Evolutionary conservation across 2,329 filamentous ascomycete genomes (phyloP).

Genomic region (Cordyceps cateniannulata): DNA sequence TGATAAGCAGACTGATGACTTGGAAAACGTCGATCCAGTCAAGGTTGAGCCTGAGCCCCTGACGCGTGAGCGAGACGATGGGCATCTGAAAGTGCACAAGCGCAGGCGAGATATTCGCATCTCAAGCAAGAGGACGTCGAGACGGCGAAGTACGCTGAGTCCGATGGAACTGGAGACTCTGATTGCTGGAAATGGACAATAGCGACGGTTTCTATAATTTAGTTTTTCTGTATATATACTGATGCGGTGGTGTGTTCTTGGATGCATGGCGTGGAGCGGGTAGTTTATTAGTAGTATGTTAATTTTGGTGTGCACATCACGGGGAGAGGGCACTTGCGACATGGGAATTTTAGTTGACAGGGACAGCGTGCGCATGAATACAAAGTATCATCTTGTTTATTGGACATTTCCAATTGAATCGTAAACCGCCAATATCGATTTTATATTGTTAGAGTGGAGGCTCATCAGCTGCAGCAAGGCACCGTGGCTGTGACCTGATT

Average conservation of each 20-base stretch:
- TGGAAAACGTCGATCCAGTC: constrained; percentile 28
- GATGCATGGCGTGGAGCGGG: background rate
- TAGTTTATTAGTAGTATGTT: background rate
- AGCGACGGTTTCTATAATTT: background rate
- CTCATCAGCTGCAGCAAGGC: no score
- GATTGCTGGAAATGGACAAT: constrained; percentile 44
- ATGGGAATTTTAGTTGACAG: background rate
- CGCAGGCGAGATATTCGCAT: constrained; percentile 46
- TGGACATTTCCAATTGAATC: no score
- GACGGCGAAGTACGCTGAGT: constrained; percentile 68
- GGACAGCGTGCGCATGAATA: background rate
- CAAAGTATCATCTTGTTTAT: background rate
- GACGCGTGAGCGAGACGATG: constrained; percentile 14
- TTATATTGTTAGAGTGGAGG: no score
- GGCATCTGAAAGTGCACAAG: constrained; percentile 28
- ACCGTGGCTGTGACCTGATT: background rate
- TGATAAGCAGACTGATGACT: constrained; percentile 8
- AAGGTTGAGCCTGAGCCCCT: constrained; percentile 24
- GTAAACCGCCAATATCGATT: no score
- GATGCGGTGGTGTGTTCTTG: background rate
- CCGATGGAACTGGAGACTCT: constrained; percentile 67
- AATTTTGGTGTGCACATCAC: background rate
- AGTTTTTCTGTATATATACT: background rate
- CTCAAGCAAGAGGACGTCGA: constrained; percentile 47
- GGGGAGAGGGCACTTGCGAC: background rate